Conservation (phyloP, 352 stramenopile genomes). For the Peronospora destructor region DNA sequence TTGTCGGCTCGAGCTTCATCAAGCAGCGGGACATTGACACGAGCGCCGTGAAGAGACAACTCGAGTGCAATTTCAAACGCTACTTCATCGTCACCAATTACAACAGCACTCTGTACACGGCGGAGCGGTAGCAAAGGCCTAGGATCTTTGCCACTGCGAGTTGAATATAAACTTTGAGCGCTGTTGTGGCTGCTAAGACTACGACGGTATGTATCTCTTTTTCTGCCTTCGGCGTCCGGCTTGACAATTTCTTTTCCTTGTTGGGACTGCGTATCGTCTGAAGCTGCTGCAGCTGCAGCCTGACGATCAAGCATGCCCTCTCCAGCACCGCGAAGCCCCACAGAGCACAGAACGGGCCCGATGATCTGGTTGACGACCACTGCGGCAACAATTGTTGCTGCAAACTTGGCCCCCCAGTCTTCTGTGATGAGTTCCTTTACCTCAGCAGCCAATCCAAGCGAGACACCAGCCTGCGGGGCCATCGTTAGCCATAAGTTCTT, state of each 20-base stretch:
- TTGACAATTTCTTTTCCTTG: conserved; percentile 7
- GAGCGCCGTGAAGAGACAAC: conserved; percentile 50
- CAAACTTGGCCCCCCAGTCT: conserved; percentile 47
- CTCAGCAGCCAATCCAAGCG: conserved; percentile 51
- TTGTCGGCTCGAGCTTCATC: conserved; percentile 52
- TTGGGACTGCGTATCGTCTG: conserved; percentile 3
- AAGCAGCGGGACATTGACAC: conserved; percentile 49
- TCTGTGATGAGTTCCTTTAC: conserved; percentile 51
- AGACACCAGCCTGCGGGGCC: conserved; percentile 57
- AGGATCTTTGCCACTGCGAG: conserved; percentile 30
- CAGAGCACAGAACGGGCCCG: conserved; percentile 46
- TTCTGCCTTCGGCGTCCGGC: conserved; percentile 11
- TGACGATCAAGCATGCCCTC: conserved; percentile 36
- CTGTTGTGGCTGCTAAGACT: conserved; percentile 17
- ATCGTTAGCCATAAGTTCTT: conserved; percentile 66
- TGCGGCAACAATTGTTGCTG: conserved; percentile 54
- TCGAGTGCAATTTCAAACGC: conserved; percentile 58
- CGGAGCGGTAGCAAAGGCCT: conserved; percentile 40
- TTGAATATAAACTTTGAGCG: conserved; percentile 9
- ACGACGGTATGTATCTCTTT: conserved; percentile 8
- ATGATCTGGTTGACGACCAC: conserved; percentile 65
- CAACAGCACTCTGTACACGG: conserved; percentile 41
- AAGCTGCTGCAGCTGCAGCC: conserved; percentile 10
- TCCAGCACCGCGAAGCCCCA: conserved; percentile 41
- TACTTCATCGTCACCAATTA: conserved; percentile 51